Evolutionary conservation across 768 basidiomycete genomes (phyloP).

Genomic region (Lactarius quietus): DNA sequence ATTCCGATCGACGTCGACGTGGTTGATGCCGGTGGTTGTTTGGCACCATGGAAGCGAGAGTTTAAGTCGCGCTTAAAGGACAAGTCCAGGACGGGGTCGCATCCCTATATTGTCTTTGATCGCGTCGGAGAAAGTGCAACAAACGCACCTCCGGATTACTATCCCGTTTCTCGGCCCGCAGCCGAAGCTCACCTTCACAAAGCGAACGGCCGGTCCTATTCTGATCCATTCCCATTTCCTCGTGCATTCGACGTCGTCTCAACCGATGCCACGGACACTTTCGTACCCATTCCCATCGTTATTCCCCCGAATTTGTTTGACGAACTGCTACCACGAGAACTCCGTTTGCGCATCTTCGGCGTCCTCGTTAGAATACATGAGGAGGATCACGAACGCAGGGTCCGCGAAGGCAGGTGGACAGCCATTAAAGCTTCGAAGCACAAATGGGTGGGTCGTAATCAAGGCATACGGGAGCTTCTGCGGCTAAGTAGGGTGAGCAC

Average conservation of each 20-base stretch:
- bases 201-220: constrained; percentile 57
- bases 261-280: constrained; percentile 45
- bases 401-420: constrained; percentile 54
- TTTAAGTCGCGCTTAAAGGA: constrained; percentile 31
- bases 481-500: constrained; percentile 71
- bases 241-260: constrained; percentile 53
- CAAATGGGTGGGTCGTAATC: constrained; percentile 74
- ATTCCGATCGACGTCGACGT: constrained; percentile 24
- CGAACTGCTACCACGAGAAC: constrained; percentile 64
- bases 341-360: constrained; percentile 57
- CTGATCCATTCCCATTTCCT: constrained; percentile 54
- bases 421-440: constrained; percentile 55
- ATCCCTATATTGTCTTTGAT: constrained; percentile 18
- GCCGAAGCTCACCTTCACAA: constrained; percentile 34
- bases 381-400: constrained; percentile 47
- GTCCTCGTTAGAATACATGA: constrained; percentile 56
- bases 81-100: constrained; percentile 26
- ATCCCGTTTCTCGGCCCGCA: constrained; percentile 25
- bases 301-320: constrained; percentile 59
- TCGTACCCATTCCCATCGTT: constrained; percentile 45
- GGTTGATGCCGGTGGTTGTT: constrained; percentile 35
- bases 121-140: constrained; percentile 6
- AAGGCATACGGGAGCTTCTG: constrained; percentile 73
- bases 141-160: constrained; percentile 9
- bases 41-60: constrained; percentile 45